Evolutionary conservation across 306 rosid species (phyloP), one percentile per base, ranked within the genome.

Genomic region (Potentilla sterilis): DNA sequence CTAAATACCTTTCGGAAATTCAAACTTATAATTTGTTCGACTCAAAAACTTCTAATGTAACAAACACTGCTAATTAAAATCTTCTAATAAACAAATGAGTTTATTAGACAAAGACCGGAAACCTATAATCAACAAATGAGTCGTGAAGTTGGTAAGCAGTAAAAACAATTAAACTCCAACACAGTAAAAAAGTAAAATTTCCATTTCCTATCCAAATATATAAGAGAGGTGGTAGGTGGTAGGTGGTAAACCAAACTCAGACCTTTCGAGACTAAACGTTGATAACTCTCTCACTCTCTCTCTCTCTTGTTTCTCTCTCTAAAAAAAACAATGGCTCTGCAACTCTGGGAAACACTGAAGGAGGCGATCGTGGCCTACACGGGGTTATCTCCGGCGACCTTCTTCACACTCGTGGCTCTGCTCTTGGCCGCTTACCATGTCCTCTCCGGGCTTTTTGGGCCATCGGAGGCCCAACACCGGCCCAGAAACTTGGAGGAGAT

Each of bases 341-440:
- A 95, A 73, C 85, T 90, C 12, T 95, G 97, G 97, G 97, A 90
- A 52, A 86, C 93, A 0, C 81, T 95, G 11, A 89, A 95, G 69
- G 98, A 92, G 79, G 89, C 97, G 49, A 90, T 95, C 79, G 40
- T 66, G 6, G 85, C 77, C 32, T 95, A 95, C 88, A 92, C 98
- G 0, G 98, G 98, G 6, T 91, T 95, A 38, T 87, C 98, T 43
- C 93, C 98, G 5, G 5, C 93, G 34, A 92, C 96, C 21, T 95
- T 95, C 83, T 92, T 95, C 86, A 95, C 98, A 1, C 49, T 87
- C 9, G 59, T 90, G 6, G 98, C 89, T 4, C 58, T 92, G 14
- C 71, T 82, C 16, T 35, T 88, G 3, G 96, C 98, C 41, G 57
- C 84, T 0, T 92, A 92, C 85, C 81, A 89, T 69, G 80, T 90